Percentiles rank a stretch among this genome's conserved stretches.
phyloP scores from a whole-genome alignment of 1,284 basidiomycete species.

The Ceratobasidium sp. region DNA sequence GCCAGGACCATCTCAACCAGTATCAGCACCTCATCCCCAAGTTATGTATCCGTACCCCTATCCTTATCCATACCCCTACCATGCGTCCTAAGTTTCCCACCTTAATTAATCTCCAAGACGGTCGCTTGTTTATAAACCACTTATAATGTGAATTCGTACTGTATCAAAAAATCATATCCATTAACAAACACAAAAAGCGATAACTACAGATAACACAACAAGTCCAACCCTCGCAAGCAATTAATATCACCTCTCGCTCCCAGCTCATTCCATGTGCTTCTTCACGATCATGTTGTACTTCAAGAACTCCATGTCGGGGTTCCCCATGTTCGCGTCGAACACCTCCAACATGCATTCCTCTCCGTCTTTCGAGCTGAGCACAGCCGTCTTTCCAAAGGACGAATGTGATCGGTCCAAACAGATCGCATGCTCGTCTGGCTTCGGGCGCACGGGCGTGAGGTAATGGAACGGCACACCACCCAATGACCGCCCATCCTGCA shows the following conservation, averaged over 20 bases:
- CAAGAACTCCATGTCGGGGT: slow-evolving; percentile 42
- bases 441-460: slow-evolving; percentile 28
- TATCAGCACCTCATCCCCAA: slow-evolving; percentile 4
- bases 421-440: slow-evolving; percentile 31
- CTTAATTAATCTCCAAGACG: not conserved
- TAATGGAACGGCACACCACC: slow-evolving; percentile 39
- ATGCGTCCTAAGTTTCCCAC: not conserved
- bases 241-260: not conserved
- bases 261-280: slow-evolving; percentile 8
- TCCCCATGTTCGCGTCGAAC: slow-evolving; percentile 39
- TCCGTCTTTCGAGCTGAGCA: slow-evolving; percentile 35
- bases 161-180: slow-evolving; percentile 26
- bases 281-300: slow-evolving; percentile 35
- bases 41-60: slow-evolving; percentile 20
- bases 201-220: slow-evolving; percentile 11
- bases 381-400: slow-evolving; percentile 32
- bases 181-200: slow-evolving; percentile 43
- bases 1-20: not conserved
- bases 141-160: slow-evolving; percentile 34
- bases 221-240: not conserved
- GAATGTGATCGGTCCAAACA: slow-evolving; percentile 36
- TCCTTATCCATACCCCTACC: slow-evolving; percentile 33
- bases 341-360: slow-evolving; percentile 42
- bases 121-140: slow-evolving; percentile 1
- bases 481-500: slow-evolving; percentile 15